These are phyloP conservation scores for Solanum bukasovii DNA, from an alignment of 257 asterid genomes.

Conservation along the genomic window DNA sequence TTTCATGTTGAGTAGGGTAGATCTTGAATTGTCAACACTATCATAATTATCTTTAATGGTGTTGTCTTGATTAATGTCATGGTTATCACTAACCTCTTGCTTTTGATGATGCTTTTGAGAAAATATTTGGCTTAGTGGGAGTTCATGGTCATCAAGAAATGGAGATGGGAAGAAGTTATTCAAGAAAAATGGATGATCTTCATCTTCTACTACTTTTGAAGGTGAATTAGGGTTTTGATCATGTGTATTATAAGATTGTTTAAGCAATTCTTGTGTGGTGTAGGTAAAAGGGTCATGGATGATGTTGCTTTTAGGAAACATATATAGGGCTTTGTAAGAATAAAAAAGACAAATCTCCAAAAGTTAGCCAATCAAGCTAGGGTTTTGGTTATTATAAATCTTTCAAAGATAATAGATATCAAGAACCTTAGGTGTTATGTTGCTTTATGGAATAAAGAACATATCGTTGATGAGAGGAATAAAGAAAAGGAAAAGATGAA, in stretches of 20 bases:
- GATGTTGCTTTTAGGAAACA: slow-evolving; percentile 29
- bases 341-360: background rate
- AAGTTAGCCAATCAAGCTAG: background rate
- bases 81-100: background rate
- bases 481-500: background rate
- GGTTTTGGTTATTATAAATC: background rate
- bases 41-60: background rate
- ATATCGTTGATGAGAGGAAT: background rate
- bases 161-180: slow-evolving; percentile 35
- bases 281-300: slow-evolving; percentile 11
- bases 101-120: slow-evolving; percentile 15
- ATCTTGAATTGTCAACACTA: background rate
- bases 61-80: background rate
- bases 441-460: background rate
- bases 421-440: background rate
- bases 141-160: slow-evolving; percentile 37
- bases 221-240: slow-evolving; percentile 22
- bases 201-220: slow-evolving; percentile 4
- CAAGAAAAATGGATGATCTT: slow-evolving; percentile 12
- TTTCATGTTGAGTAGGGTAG: background rate
- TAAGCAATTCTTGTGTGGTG: slow-evolving; percentile 6
- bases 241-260: slow-evolving; percentile 2
- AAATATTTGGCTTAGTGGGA: slow-evolving; percentile 28
- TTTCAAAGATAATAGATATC: background rate
- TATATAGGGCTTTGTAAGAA: background rate